These are phyloP conservation scores for Trichomonas gallinae DNA, from an alignment of 208 protist species.

Conservation along the genomic window DNA sequence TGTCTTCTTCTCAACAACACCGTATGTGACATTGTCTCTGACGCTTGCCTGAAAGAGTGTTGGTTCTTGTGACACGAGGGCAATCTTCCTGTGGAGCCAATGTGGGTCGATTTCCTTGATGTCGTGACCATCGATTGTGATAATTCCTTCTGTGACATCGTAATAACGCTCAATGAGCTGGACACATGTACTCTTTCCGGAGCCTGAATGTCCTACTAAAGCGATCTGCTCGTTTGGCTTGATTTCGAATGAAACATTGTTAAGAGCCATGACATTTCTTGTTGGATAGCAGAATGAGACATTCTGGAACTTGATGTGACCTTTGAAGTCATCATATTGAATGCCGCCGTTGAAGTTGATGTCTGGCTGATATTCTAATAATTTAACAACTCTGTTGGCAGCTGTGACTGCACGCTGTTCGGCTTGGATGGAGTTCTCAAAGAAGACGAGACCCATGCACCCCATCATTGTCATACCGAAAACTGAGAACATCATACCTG, in stretches of 20 bases:
- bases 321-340: neutral
- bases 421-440: neutral
- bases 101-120: slow-evolving; percentile 55
- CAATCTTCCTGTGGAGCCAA: slow-evolving; percentile 63
- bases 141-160: slow-evolving; percentile 60
- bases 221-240: slow-evolving; percentile 22
- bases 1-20: neutral
- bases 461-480: neutral
- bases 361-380: neutral
- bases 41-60: slow-evolving; percentile 64
- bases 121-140: slow-evolving; percentile 74
- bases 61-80: slow-evolving; percentile 79
- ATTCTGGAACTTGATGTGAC: neutral
- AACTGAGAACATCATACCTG: neutral
- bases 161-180: slow-evolving; percentile 77
- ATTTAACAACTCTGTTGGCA: neutral
- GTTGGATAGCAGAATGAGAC: neutral
- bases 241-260: slow-evolving; percentile 28
- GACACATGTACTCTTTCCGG: slow-evolving; percentile 37
- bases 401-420: neutral
- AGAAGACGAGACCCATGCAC: neutral
- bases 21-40: slow-evolving; percentile 43
- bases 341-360: neutral
- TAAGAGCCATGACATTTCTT: neutral
- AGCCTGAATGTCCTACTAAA: slow-evolving; percentile 27